Evolutionary conservation across 2,329 filamentous ascomycete species (phyloP), one percentile per base, ranked within the genome.

Genomic region (Cladobotryum protrusum): DNA sequence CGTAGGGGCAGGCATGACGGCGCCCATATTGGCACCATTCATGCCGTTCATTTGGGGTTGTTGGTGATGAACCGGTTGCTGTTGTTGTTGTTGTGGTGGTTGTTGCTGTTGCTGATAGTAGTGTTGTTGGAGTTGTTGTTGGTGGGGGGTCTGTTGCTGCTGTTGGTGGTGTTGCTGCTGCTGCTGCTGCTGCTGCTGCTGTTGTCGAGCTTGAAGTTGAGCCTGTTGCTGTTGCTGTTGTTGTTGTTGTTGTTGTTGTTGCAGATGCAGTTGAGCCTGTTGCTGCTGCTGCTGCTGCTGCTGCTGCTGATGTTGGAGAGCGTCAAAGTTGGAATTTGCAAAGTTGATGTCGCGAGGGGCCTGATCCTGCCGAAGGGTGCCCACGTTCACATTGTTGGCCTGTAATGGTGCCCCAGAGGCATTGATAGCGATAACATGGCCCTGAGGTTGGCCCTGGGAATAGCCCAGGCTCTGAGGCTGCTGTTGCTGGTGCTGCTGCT

Each of bases 1-100:
- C 14, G 79, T 82, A 13, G 82, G 81, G 41, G 76, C 72, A 43
- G 74, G 72, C 50, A 76, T 73, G 52, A 72, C 72, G 32, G 67
- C 68, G 24, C 70, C 66, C 67, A 75, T 69, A 58, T 70, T 72
- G 56, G 63, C 67, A 59, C 73, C 74, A 57, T 76, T 77, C 60
- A 75, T 70, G 53, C 73, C 73, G 62, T 77, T 77, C 73, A 77
- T 77, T 49, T 47, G 52, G 47, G 40, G 43, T 14, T 53, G 54
- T 41, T 56, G 55, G 43, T 58, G 59, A 17, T 56, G 54, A 9
- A 29, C 24, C 6, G 37, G 41, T 45, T 46, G 54, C 15, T 50
- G 54, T 2, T 53, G 52, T 37, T 55, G 52, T 8, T 53, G 56
- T 12, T 52, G 52, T 33, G 49, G 59, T 24, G 54, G 55, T 14